Evolutionary conservation across 768 basidiomycete genomes (phyloP), one percentile per base, ranked within the genome.

Genomic region (Suillus alpinus): DNA sequence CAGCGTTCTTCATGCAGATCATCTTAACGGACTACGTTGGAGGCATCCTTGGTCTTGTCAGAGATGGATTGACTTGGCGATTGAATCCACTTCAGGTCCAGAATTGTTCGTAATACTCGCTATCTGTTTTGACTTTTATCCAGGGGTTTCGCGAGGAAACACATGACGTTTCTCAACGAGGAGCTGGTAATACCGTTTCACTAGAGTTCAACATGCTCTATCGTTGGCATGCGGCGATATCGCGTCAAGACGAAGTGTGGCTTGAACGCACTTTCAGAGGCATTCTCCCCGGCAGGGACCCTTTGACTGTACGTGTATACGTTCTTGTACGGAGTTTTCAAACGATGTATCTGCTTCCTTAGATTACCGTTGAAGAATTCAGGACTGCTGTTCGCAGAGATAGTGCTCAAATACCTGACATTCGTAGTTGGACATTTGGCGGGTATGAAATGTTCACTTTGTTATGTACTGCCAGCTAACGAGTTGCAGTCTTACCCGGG

Each of bases 1-100:
- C 85, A 57, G 87, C 82, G 3, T 87, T 79, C 66, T 88, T 89
- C 65, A 83, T 88, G 81, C 82, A 86, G 62, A 82, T 87, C 39
- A 86, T 91, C 66, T 76, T 91, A 46, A 64, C 67, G 75, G 90
- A 91, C 69, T 92, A 92, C 62, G 86, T 92, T 18, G 89, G 88
- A 18, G 81, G 82, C 20, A 91, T 92, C 64, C 78, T 92, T 34
- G 87, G 86, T 18, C 80, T 91, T 14, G 83, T 80, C n/a, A 77
- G 83, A 36, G 87, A 92, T 64, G 83, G 84, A 2, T 74, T 74
- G 61, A 68, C 75, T 43, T 92, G 91, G 91, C 81, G 87, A 58
- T 75, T 92, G 40, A 80, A 91, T 64, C 87, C 91, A 31, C 77
- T 90, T 40, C 78, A 79, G 73, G 87, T 87, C 65, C 18, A 68